Conservation (phyloP, 2,329 filamentous ascomycete genomes). For the Neofusicoccum sp. region DNA sequence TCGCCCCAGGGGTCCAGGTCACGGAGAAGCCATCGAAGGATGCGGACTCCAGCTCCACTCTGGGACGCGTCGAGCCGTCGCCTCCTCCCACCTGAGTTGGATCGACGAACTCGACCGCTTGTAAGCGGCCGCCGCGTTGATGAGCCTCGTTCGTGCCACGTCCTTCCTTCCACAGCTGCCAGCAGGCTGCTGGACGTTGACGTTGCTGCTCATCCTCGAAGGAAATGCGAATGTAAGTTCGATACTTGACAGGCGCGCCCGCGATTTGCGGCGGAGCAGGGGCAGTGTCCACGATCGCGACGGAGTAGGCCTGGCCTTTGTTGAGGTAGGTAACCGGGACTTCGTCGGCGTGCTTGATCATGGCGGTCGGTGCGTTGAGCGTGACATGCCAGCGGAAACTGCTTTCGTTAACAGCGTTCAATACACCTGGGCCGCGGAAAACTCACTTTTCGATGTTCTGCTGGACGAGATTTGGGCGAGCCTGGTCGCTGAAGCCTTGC, state of each 20-base stretch:
- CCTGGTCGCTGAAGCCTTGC: slow-evolving; percentile 52
- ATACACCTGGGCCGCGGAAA: not conserved
- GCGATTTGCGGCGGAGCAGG: slow-evolving; percentile 57
- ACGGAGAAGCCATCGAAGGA: slow-evolving; percentile 96
- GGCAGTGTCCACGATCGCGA: slow-evolving; percentile 79
- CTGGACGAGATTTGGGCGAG: slow-evolving; percentile 38
- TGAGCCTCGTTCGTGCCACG: slow-evolving; percentile 95
- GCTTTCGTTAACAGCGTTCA: slow-evolving; percentile 25
- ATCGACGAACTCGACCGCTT: slow-evolving; percentile 93
- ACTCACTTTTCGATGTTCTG: slow-evolving; percentile 52
- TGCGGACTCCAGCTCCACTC: slow-evolving; percentile 57
- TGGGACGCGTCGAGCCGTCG: slow-evolving; percentile 50
- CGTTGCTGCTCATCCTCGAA: slow-evolving; percentile 97
- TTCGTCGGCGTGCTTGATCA: slow-evolving; percentile 87
- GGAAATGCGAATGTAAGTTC: slow-evolving; percentile 91
- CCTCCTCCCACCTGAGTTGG: slow-evolving; percentile 58
- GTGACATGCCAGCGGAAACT: slow-evolving; percentile 88
- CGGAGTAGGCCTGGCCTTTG: slow-evolving; percentile 91
- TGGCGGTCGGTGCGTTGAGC: slow-evolving; percentile 91
- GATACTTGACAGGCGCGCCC: slow-evolving; percentile 69
- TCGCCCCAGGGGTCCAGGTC: slow-evolving; percentile 72
- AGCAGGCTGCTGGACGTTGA: slow-evolving; percentile 77
- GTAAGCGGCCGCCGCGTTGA: slow-evolving; percentile 85
- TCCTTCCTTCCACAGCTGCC: slow-evolving; percentile 95
- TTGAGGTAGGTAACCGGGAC: slow-evolving; percentile 98